Evolutionary conservation across 345 rosid species (phyloP).

Genomic region (Adansonia digitata): DNA sequence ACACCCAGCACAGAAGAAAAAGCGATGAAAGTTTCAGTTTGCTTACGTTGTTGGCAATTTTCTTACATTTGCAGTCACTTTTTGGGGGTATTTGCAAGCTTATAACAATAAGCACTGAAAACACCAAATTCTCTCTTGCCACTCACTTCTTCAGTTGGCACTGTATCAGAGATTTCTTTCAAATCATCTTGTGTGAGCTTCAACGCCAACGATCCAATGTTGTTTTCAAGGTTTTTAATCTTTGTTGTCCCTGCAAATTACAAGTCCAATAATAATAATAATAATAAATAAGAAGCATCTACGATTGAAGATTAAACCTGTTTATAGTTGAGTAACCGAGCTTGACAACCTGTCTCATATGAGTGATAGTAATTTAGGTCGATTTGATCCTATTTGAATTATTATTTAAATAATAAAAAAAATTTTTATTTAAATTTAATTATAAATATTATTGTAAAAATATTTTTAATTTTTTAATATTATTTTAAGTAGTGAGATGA

Average conservation of each 20-base stretch:
- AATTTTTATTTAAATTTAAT: too few relatives aligned
- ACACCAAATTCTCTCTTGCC: conserved; percentile 21
- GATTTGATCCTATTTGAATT: too few relatives aligned
- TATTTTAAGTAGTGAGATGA: too few relatives aligned
- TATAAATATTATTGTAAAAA: too few relatives aligned
- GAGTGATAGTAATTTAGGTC: too few relatives aligned
- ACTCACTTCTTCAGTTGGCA: conserved; percentile 35
- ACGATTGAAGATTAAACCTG: too few relatives aligned
- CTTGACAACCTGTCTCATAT: too few relatives aligned
- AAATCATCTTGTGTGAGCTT: conserved; percentile 30
- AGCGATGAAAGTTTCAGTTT: neutral
- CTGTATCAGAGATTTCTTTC: conserved; percentile 34
- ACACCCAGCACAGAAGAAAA: neutral
- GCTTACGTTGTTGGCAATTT: too few relatives aligned
- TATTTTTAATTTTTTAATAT: too few relatives aligned
- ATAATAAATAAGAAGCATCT: too few relatives aligned
- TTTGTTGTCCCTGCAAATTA: conserved; percentile 43
- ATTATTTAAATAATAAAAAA: too few relatives aligned
- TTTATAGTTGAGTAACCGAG: neutral
- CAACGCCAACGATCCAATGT: conserved; percentile 34
- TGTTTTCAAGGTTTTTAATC: conserved; percentile 35
- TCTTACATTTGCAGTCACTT: conserved; percentile 6
- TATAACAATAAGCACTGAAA: conserved; percentile 18
- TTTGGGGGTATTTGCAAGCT: conserved; percentile 35
- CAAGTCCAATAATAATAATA: too few relatives aligned